A percentile compares a stretch with the other conserved stretches of the same genome.
phyloP scores from a whole-genome alignment of 495 filamentous ascomycete species.

The Aspergillus cristatus region DNA sequence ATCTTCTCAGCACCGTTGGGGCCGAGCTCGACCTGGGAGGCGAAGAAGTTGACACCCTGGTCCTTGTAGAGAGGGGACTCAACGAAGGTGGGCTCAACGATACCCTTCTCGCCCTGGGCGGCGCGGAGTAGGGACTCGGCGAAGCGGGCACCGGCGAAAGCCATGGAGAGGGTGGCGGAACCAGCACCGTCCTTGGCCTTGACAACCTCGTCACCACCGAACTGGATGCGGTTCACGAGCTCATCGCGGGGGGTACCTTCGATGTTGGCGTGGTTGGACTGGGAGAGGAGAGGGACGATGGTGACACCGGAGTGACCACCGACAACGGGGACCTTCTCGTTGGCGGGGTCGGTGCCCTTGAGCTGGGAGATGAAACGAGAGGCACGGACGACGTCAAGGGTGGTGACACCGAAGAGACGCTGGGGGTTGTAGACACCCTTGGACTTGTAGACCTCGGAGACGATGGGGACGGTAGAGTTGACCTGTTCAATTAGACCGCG shows the following conservation, averaged over 20 bases:
- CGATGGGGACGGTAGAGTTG: slow-evolving; percentile 98
- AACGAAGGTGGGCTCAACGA: slow-evolving; percentile 93
- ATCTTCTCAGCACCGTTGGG: slow-evolving; percentile 95
- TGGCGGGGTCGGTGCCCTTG: slow-evolving; percentile 78
- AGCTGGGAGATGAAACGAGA: slow-evolving; percentile 92
- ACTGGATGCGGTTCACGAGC: slow-evolving; percentile 93
- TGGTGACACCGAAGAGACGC: slow-evolving; percentile 98
- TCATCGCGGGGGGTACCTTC: slow-evolving; percentile 60
- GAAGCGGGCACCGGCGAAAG: slow-evolving; percentile 96
- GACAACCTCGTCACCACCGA: slow-evolving; percentile 98
- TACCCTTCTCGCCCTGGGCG: slow-evolving; percentile 85
- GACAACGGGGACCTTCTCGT: slow-evolving; percentile 90
- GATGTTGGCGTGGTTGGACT: slow-evolving; percentile 80
- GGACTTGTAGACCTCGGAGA: slow-evolving; percentile 91
- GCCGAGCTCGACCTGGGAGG: slow-evolving; percentile 87
- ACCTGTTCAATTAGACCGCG: slow-evolving; percentile 32
- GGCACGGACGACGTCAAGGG: slow-evolving; percentile 96
- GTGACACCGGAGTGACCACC: slow-evolving; percentile 97
- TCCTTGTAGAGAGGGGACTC: slow-evolving; percentile 97
- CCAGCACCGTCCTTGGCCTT: slow-evolving; percentile 98
- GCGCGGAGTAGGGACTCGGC: slow-evolving; percentile 91
- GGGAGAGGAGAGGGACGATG: slow-evolving; percentile 94
- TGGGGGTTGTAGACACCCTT: slow-evolving; percentile 95
- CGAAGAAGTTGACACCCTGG: slow-evolving; percentile 92
- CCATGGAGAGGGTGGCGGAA: slow-evolving; percentile 98